Percentiles rank a stretch among this genome's conserved stretches.
phyloP scores from a whole-genome alignment of 2,329 filamentous ascomycete species.

The Pseudogymnoascus verrucosus region DNA sequence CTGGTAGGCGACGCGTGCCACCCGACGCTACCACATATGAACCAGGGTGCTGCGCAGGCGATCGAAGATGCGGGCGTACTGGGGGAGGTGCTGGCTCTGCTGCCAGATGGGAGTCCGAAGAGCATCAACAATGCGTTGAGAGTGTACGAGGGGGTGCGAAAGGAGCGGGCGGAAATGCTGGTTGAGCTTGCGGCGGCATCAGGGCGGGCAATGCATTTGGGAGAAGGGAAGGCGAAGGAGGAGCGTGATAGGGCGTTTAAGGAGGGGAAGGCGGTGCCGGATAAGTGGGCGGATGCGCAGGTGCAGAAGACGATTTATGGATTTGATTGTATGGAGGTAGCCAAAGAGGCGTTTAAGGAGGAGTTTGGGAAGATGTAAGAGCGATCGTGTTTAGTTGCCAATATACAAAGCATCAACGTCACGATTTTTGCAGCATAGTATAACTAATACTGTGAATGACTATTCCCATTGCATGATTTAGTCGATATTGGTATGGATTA shows the following conservation, averaged over 20 bases:
- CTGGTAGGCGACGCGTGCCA: conserved; percentile 60
- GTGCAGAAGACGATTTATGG: conserved; percentile 60
- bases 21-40: conserved; percentile 59
- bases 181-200: conserved; percentile 45
- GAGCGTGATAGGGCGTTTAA: conserved; percentile 51
- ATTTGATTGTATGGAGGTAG: conserved; percentile 51
- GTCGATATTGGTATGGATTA: neutral
- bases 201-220: conserved; percentile 48
- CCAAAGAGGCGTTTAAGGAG: conserved; percentile 43
- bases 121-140: conserved; percentile 42
- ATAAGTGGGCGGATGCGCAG: conserved; percentile 65
- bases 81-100: conserved; percentile 41
- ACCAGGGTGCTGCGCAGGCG: conserved; percentile 60
- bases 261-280: conserved; percentile 42
- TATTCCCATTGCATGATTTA: neutral
- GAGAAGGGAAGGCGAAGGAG: conserved; percentile 49
- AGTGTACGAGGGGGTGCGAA: conserved; percentile 49
- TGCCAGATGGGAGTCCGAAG: conserved; percentile 30
- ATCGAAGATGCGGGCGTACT: conserved; percentile 59
- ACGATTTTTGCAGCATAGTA: neutral
- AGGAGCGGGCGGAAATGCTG: conserved; percentile 44
- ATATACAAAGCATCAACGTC: neutral
- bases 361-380: conserved; percentile 28
- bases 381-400: neutral
- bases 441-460: neutral